Conservation (phyloP, 768 basidiomycete species). For the Tylopilus sp. region DNA sequence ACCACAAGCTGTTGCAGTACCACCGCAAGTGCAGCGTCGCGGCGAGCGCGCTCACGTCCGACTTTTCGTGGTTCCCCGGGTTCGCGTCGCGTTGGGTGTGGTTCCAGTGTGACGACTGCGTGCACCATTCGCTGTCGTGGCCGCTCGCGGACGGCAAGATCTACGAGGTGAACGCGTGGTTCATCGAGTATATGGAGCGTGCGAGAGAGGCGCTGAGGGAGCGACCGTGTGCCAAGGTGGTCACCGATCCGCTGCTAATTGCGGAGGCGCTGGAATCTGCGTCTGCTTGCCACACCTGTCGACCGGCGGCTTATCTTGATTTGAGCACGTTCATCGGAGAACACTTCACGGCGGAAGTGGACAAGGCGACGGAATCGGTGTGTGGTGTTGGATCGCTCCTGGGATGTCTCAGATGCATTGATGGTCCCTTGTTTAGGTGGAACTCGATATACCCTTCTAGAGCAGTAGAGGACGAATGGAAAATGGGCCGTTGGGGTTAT, state of each 20-base stretch:
- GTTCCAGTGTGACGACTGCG: conserved; percentile 38
- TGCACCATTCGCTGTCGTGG: conserved; percentile 33
- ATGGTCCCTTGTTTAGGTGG: conserved; percentile 22
- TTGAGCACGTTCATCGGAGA: conserved; percentile 32
- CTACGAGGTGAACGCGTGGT: conserved; percentile 34
- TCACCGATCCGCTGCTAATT: conserved; percentile 29
- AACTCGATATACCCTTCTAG: conserved; percentile 30
- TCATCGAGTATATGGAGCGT: conserved; percentile 35
- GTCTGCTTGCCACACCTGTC: conserved; percentile 27
- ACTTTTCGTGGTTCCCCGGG: conserved; percentile 36
- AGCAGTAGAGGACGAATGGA: neutral
- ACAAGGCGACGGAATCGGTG: conserved; percentile 30
- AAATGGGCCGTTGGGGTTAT: too few relatives aligned
- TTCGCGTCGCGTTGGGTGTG: conserved; percentile 37
- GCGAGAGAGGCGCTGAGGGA: conserved; percentile 28
- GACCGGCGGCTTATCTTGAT: conserved; percentile 29
- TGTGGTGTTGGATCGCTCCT: conserved; percentile 4
- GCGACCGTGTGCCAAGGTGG: conserved; percentile 30
- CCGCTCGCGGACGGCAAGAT: conserved; percentile 34
- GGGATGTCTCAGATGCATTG: conserved; percentile 7
- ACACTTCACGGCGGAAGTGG: conserved; percentile 28
- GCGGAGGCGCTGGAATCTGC: conserved; percentile 30
- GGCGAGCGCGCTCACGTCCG: conserved; percentile 30
- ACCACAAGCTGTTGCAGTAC: conserved; percentile 37
- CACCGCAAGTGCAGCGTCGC: conserved; percentile 33